These are phyloP conservation scores for Thraustochytrium sp. DNA, from an alignment of 352 stramenopile genomes.

Conservation along the genomic window DNA sequence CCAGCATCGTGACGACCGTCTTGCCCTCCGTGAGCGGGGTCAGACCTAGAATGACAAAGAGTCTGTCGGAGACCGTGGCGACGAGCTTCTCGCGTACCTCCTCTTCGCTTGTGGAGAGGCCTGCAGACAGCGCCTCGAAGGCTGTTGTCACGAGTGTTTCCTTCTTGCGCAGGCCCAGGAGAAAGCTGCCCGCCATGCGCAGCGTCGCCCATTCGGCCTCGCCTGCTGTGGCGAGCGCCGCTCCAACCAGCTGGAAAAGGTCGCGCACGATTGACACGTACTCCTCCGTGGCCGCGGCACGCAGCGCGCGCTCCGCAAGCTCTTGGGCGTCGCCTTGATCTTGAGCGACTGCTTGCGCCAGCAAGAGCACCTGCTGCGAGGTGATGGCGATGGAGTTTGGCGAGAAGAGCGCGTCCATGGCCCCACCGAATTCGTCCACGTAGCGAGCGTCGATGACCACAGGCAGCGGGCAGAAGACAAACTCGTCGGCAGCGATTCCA, in stretches of 20 bases:
- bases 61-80: background rate
- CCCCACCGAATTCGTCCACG: slow-evolving; percentile 19
- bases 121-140: background rate
- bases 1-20: slow-evolving; percentile 13
- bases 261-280: background rate
- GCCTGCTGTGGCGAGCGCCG: background rate
- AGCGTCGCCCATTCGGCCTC: background rate
- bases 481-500: background rate
- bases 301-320: background rate
- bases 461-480: slow-evolving; percentile 12
- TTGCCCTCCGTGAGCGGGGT: slow-evolving; percentile 18
- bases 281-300: background rate
- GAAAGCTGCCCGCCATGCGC: slow-evolving; percentile 2
- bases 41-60: slow-evolving; percentile 7
- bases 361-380: background rate
- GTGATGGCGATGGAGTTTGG: slow-evolving; percentile 1
- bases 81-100: background rate
- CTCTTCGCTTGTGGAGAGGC: no score
- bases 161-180: slow-evolving; percentile 16
- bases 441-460: slow-evolving; percentile 8
- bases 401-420: background rate
- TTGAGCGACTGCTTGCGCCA: background rate
- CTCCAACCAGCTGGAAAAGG: background rate
- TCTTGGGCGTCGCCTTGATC: no score
- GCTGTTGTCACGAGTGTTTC: background rate